phyloP scores from a whole-genome alignment of 73 alveolate species.

The Paramecium sonneborni region DNA sequence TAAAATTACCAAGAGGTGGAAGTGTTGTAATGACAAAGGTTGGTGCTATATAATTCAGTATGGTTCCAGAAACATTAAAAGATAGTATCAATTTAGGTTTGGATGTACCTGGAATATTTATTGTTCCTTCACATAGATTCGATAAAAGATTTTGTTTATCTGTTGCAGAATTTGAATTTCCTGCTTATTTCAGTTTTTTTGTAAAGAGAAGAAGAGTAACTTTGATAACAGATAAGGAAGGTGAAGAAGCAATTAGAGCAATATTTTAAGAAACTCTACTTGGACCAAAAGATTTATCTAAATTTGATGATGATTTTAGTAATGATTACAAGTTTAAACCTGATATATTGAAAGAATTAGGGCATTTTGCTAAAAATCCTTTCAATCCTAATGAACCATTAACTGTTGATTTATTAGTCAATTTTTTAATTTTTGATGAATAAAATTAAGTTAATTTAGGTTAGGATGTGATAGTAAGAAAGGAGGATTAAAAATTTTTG shows the following conservation, averaged over 20 bases:
- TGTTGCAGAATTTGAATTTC: constrained; percentile 66
- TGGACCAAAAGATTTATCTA: constrained; percentile 47
- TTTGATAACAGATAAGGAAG: constrained; percentile 37
- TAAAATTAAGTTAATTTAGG: neutral
- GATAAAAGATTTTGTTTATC: constrained; percentile 54
- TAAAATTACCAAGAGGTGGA: constrained; percentile 51
- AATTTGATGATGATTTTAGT: constrained; percentile 37
- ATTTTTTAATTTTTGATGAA: constrained; percentile 53
- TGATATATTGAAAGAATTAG: constrained; percentile 17
- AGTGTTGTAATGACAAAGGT: constrained; percentile 31
- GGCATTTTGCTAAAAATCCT: constrained; percentile 52
- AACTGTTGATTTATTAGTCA: constrained; percentile 35
- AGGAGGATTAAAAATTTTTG: neutral
- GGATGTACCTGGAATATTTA: constrained; percentile 49
- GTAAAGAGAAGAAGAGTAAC: constrained; percentile 35
- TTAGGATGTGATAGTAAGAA: constrained; percentile 14
- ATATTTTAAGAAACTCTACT: constrained; percentile 54
- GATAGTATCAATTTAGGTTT: constrained; percentile 60
- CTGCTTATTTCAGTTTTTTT: constrained; percentile 64
- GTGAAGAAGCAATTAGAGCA: constrained; percentile 44
- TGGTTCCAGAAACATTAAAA: constrained; percentile 60
- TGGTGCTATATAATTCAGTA: constrained; percentile 50
- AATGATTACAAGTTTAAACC: neutral
- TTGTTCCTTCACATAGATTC: constrained; percentile 49
- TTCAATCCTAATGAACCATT: constrained; percentile 49